Percentiles rank a stretch among this genome's conserved stretches.
These are phyloP conservation scores for Fusarium pininemorale DNA, from an alignment of 2,329 filamentous ascomycete genomes.

Conservation along the genomic window DNA sequence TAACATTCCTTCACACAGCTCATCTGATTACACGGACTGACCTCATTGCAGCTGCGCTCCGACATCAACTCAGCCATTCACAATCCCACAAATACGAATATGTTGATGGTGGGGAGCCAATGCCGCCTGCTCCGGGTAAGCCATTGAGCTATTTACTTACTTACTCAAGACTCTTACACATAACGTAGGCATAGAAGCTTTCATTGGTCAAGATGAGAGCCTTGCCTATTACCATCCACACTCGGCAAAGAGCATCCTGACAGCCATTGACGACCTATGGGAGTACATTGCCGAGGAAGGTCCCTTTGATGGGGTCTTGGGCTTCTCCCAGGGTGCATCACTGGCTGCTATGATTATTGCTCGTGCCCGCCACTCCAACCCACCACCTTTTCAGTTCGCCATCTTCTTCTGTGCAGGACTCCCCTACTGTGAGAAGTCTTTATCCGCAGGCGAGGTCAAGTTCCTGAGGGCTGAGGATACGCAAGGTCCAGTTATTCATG, in stretches of 20 bases:
- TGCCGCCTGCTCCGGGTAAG: not conserved
- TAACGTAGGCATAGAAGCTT: not conserved
- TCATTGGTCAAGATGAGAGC: not conserved
- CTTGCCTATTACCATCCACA: not conserved
- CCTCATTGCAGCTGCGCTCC: not conserved
- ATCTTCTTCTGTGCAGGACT: conserved; percentile 5
- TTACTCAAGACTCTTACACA: not conserved
- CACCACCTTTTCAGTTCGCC: not conserved
- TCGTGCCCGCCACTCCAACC: not conserved
- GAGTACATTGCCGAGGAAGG: not conserved
- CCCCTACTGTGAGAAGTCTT: not conserved
- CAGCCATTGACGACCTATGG: not conserved
- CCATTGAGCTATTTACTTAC: not conserved
- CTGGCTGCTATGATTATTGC: not conserved
- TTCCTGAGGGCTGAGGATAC: not conserved
- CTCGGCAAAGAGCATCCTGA: not conserved
- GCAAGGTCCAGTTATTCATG: not conserved
- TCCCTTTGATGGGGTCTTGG: not conserved
- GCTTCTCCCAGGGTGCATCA: not conserved
- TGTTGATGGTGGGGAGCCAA: not conserved
- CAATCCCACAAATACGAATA: conserved; percentile 1
- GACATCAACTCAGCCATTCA: not conserved
- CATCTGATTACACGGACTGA: not conserved
- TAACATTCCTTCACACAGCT: not conserved
- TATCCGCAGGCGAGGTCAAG: not conserved